phyloP scores from a whole-genome alignment of 805 yeast species.

The Lipomyces chichibuensis region DNA sequence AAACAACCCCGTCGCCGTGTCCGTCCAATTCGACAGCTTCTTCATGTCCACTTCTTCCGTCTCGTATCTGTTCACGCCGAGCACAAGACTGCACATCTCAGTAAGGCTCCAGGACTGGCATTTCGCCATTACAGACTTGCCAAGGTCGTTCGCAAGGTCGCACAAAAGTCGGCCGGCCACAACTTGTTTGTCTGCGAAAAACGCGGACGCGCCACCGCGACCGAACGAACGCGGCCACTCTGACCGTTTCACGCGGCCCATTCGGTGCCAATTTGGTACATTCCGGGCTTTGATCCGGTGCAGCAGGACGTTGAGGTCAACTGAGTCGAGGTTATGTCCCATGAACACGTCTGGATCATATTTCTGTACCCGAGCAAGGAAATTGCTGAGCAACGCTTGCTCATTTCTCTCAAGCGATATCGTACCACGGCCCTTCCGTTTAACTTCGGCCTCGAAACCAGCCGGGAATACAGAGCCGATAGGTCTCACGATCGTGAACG shows the following conservation, averaged over 20 bases:
- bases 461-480: constrained; percentile 65
- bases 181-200: constrained; percentile 65
- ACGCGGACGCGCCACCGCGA: constrained; percentile 47
- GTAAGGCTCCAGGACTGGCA: constrained; percentile 93
- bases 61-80: constrained; percentile 69
- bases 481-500: constrained; percentile 80
- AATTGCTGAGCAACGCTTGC: constrained; percentile 68
- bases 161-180: constrained; percentile 85
- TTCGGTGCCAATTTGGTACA: constrained; percentile 73
- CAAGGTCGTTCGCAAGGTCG: constrained; percentile 93
- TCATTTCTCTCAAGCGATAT: constrained; percentile 69
- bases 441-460: constrained; percentile 67
- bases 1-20: constrained; percentile 69
- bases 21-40: constrained; percentile 50
- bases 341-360: constrained; percentile 90
- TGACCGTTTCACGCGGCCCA: constrained; percentile 76
- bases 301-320: constrained; percentile 75
- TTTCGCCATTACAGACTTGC: constrained; percentile 85
- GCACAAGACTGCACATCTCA: constrained; percentile 85
- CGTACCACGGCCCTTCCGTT: constrained; percentile 52
- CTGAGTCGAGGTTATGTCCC: constrained; percentile 83
- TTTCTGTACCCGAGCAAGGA: constrained; percentile 69
- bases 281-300: constrained; percentile 78
- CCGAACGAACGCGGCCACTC: constrained; percentile 78
- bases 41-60: constrained; percentile 67